Conservation (phyloP, 805 yeast species). For the Myxozyma monticola region DNA sequence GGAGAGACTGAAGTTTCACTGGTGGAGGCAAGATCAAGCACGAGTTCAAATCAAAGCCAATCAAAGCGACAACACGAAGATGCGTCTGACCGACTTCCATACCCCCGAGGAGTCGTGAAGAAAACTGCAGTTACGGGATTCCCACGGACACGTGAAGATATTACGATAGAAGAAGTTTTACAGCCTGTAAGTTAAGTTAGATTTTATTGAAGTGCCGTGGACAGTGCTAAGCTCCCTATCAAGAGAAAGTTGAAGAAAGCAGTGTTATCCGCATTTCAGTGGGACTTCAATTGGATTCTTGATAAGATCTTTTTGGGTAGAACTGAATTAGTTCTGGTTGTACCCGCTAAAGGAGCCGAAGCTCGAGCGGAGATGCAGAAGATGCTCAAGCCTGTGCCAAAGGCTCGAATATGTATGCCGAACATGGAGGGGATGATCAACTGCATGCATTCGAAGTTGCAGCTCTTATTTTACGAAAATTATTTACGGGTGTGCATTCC, state of each 20-base stretch:
- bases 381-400: conserved; percentile 10
- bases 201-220: too few relatives aligned
- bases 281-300: conserved; percentile 28
- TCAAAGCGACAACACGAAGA: conserved; percentile 13
- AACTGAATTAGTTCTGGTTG: conserved; percentile 21
- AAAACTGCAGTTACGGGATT: conserved; percentile 25
- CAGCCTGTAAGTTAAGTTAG: conserved; percentile 20
- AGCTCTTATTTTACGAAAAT: conserved; percentile 29
- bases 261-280: conserved; percentile 28
- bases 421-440: conserved; percentile 22
- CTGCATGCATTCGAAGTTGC: conserved; percentile 33
- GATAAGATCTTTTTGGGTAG: conserved; percentile 17
- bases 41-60: not conserved
- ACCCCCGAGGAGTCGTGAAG: conserved; percentile 25
- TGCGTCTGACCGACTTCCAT: conserved; percentile 7
- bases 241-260: conserved; percentile 17
- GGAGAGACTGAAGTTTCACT: too few relatives aligned
- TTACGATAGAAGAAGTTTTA: conserved; percentile 27
- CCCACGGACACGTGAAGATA: conserved; percentile 9
- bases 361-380: conserved; percentile 2
- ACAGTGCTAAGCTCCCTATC: not conserved
- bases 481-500: conserved; percentile 31
- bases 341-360: conserved; percentile 25
- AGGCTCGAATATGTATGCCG: conserved; percentile 25
- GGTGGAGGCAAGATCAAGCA: too few relatives aligned